phyloP scores from a whole-genome alignment of 768 basidiomycete species.

The Daedaleopsis sinensis region DNA sequence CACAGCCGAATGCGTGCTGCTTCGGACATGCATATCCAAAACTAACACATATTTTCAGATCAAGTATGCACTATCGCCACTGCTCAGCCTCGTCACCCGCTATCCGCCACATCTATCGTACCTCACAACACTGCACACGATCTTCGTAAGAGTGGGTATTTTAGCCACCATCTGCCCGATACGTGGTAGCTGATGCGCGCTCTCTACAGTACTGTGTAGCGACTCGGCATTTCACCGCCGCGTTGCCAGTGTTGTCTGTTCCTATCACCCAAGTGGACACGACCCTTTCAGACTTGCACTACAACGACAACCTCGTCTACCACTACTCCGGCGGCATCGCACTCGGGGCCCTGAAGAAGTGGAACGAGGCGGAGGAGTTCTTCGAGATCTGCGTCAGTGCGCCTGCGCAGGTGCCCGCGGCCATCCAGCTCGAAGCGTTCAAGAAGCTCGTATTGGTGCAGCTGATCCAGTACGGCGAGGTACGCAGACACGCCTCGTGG shows the following conservation, averaged over 20 bases:
- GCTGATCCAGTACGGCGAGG: conserved; percentile 77
- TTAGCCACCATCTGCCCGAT: neutral
- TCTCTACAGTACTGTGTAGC: conserved; percentile 57
- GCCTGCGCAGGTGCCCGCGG: conserved; percentile 52
- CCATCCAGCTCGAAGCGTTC: conserved; percentile 82
- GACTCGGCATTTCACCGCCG: conserved; percentile 53
- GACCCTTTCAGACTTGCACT: conserved; percentile 62
- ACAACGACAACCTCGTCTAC: conserved; percentile 82
- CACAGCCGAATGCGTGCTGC: too few species aligned
- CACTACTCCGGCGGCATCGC: conserved; percentile 83
- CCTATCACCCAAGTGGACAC: conserved; percentile 71
- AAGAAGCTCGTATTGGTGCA: conserved; percentile 85
- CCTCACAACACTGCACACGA: conserved; percentile 71
- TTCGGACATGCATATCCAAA: too few species aligned
- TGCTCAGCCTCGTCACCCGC: conserved; percentile 61
- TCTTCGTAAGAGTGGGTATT: conserved; percentile 61
- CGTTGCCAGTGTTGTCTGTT: conserved; percentile 61
- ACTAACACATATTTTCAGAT: conserved; percentile 39
- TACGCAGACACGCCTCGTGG: conserved; percentile 30
- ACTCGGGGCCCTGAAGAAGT: conserved; percentile 61
- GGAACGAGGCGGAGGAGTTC: conserved; percentile 71
- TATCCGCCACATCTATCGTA: conserved; percentile 59
- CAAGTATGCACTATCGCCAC: conserved; percentile 54
- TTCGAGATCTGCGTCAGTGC: conserved; percentile 77
- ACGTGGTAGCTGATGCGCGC: neutral